A percentile compares a stretch with the other conserved stretches of the same genome.
These are phyloP conservation scores for Fraxinus latifolia DNA, from an alignment of 305 asterid genomes.

Conservation along the genomic window DNA sequence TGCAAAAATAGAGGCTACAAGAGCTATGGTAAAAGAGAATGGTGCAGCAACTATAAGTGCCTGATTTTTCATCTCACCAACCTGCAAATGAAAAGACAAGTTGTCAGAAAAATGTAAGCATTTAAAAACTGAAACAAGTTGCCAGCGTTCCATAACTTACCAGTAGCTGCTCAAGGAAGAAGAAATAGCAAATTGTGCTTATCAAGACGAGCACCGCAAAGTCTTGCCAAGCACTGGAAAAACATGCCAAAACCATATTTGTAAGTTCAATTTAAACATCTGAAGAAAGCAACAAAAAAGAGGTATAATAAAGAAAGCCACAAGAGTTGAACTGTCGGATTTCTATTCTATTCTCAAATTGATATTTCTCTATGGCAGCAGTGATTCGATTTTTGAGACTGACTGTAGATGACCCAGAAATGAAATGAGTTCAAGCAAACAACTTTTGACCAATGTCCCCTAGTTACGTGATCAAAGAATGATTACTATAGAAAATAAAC, in stretches of 20 bases:
- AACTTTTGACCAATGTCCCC: neutral
- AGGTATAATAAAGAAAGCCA: neutral
- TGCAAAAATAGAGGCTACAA: conserved; percentile 65
- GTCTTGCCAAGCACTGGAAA: conserved; percentile 85
- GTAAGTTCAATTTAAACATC: conserved; percentile 23
- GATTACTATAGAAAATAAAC: neutral
- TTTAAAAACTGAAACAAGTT: neutral
- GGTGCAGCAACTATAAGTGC: conserved; percentile 78
- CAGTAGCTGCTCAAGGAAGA: conserved; percentile 91
- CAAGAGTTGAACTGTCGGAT: neutral
- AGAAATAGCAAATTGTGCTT: conserved; percentile 88
- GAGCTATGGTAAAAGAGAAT: conserved; percentile 73
- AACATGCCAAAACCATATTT: conserved; percentile 16
- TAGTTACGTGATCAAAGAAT: neutral
- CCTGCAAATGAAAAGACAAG: conserved; percentile 37
- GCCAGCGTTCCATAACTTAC: conserved; percentile 42
- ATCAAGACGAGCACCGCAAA: conserved; percentile 91
- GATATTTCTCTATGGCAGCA: neutral
- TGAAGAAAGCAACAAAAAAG: neutral
- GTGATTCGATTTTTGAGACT: neutral
- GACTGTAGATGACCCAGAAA: neutral
- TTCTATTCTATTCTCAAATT: neutral
- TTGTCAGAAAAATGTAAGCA: neutral
- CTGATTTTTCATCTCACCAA: conserved; percentile 51
- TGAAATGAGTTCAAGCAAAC: neutral